Conservation (phyloP, 2,329 filamentous ascomycete genomes). For the Dothideomycetidae sp. region DNA sequence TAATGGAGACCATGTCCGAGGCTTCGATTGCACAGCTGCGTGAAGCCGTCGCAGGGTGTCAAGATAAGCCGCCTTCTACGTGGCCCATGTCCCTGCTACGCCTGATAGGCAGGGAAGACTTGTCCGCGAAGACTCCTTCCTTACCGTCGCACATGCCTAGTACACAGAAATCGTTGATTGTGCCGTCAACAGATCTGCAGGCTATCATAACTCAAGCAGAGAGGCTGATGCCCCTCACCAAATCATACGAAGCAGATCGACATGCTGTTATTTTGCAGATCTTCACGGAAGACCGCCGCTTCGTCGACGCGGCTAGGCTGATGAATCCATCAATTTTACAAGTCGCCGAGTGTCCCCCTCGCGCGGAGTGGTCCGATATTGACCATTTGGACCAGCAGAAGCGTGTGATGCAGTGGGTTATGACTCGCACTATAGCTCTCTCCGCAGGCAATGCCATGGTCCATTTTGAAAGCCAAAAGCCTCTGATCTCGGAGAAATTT, state of each 20-base stretch:
- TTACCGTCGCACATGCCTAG: not conserved
- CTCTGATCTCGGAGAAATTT: constrained; percentile 83
- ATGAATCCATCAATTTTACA: constrained; percentile 76
- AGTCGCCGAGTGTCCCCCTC: constrained; percentile 59
- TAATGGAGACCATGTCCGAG: constrained; percentile 75
- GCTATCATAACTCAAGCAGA: constrained; percentile 9
- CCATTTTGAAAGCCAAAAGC: constrained; percentile 74
- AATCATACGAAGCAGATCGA: constrained; percentile 63
- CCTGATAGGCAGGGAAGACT: constrained; percentile 68
- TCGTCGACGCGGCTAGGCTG: constrained; percentile 70
- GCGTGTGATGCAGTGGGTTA: constrained; percentile 71
- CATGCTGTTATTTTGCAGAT: constrained; percentile 71
- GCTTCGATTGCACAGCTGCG: constrained; percentile 66
- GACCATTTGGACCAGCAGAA: constrained; percentile 88
- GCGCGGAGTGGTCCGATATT: constrained; percentile 69
- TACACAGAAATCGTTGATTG: not conserved
- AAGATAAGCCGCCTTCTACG: constrained; percentile 61
- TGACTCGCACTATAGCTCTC: constrained; percentile 74
- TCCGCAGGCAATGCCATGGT: constrained; percentile 77
- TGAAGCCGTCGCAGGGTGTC: constrained; percentile 73
- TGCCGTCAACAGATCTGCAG: constrained; percentile 9
- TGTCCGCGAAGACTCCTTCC: constrained; percentile 43
- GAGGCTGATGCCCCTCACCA: constrained; percentile 46
- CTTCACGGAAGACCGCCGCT: constrained; percentile 80
- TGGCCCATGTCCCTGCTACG: constrained; percentile 61